phyloP scores from a whole-genome alignment of 2,329 filamentous ascomycete genomes.

The Epichloe scottii region DNA sequence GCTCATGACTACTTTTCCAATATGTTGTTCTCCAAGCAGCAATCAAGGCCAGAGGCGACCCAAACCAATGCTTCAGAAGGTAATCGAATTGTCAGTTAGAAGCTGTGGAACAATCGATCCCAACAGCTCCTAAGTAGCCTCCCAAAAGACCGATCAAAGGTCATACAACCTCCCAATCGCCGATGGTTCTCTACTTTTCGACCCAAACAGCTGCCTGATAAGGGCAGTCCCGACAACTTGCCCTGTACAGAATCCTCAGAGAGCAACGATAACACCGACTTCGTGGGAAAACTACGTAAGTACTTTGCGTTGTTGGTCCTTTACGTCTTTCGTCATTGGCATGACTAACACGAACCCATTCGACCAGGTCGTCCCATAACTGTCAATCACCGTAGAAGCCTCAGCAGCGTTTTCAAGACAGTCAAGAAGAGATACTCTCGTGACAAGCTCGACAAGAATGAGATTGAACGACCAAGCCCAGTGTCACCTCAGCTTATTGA shows the following conservation, averaged over 20 bases:
- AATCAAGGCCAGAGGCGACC: constrained; percentile 6
- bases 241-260: neutral
- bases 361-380: neutral
- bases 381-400: constrained; percentile 14
- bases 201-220: neutral
- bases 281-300: neutral
- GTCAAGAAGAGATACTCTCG: constrained; percentile 16
- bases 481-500: neutral
- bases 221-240: neutral
- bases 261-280: neutral
- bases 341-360: neutral
- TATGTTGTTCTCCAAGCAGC: constrained; percentile 13
- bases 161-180: constrained; percentile 2
- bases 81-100: constrained; percentile 13
- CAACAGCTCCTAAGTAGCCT: constrained; percentile 5
- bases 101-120: constrained; percentile 15
- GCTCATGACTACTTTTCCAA: constrained; percentile 8
- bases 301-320: neutral
- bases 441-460: constrained; percentile 10
- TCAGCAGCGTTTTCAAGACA: constrained; percentile 18
- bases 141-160: constrained; percentile 2
- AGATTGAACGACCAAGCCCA: neutral
- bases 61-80: constrained; percentile 3
- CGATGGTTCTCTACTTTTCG: constrained; percentile 12
- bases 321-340: no score